Evolutionary conservation across 2,329 filamentous ascomycete species (phyloP).

Genomic region (Seiridium unicorne): DNA sequence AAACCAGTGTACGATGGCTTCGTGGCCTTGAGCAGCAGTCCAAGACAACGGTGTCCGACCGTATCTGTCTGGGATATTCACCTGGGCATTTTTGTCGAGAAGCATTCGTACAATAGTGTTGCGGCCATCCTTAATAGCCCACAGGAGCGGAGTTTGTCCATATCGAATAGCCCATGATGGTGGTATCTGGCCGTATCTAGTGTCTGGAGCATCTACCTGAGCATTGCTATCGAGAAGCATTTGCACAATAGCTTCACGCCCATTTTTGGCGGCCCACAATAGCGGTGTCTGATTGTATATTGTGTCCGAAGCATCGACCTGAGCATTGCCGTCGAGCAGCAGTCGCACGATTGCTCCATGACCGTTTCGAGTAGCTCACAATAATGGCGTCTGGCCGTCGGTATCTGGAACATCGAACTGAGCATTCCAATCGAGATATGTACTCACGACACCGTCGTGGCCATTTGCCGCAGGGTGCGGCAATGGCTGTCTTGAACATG

Average conservation of each 20-base stretch:
- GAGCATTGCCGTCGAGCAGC: neutral
- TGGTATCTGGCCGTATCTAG: neutral
- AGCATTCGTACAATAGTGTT: neutral
- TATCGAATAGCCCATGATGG: neutral
- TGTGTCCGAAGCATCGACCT: neutral
- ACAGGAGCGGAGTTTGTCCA: neutral
- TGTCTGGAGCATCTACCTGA: neutral
- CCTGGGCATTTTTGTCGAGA: neutral
- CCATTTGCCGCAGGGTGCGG: conserved; percentile 1
- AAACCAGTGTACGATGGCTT: no score
- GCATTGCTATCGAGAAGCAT: neutral
- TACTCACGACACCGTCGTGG: neutral
- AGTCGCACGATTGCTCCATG: neutral
- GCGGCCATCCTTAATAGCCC: neutral
- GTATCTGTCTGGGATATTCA: neutral
- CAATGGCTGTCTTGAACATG: neutral
- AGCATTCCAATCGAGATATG: neutral
- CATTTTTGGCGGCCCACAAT: neutral
- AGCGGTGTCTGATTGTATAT: neutral
- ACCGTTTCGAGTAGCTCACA: neutral
- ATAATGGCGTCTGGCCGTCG: neutral
- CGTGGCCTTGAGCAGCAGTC: neutral
- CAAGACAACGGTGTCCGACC: conserved; percentile 1
- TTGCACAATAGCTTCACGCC: neutral
- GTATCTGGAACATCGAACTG: neutral